phyloP scores from a whole-genome alignment of 768 basidiomycete species.

The Agaricus subrufescens region DNA sequence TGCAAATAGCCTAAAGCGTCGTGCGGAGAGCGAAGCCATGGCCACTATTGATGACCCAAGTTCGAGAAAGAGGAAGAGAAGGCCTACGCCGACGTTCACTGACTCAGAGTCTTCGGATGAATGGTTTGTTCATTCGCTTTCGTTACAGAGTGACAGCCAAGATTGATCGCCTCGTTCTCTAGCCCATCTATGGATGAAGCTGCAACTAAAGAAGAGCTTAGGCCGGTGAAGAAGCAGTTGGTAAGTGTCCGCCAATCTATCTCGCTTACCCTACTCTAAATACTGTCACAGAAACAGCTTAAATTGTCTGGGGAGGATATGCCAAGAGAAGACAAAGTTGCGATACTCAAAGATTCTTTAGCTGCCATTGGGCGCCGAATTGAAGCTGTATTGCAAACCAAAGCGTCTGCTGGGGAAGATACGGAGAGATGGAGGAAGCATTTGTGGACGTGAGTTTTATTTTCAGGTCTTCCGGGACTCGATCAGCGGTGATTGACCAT shows the following conservation, averaged over 20 bases:
- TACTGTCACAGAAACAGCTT: conserved; percentile 72
- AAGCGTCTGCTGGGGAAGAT: conserved; percentile 78
- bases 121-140: conserved; percentile 51
- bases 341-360: conserved; percentile 91
- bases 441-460: conserved; percentile 84
- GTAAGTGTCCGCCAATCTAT: conserved; percentile 38
- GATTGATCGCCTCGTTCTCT: conserved; percentile 3
- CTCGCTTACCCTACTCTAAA: conserved; percentile 6
- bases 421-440: conserved; percentile 86
- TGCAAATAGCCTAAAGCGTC: conserved; percentile 58
- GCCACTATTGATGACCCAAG: conserved; percentile 72
- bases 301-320: conserved; percentile 92
- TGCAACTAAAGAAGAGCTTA: conserved; percentile 88
- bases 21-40: conserved; percentile 83
- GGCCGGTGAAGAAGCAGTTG: conserved; percentile 95
- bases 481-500: not conserved
- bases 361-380: conserved; percentile 92
- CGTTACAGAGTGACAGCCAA: not conserved
- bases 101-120: conserved; percentile 91
- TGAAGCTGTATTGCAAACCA: conserved; percentile 72
- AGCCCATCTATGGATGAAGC: conserved; percentile 96
- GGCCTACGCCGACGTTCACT: conserved; percentile 95
- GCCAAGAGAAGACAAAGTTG: conserved; percentile 93
- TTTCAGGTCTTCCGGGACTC: not conserved
- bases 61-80: conserved; percentile 76